Evolutionary conservation across 1,139 yeast species (phyloP).

Genomic region (Geotrichum reessii): DNA sequence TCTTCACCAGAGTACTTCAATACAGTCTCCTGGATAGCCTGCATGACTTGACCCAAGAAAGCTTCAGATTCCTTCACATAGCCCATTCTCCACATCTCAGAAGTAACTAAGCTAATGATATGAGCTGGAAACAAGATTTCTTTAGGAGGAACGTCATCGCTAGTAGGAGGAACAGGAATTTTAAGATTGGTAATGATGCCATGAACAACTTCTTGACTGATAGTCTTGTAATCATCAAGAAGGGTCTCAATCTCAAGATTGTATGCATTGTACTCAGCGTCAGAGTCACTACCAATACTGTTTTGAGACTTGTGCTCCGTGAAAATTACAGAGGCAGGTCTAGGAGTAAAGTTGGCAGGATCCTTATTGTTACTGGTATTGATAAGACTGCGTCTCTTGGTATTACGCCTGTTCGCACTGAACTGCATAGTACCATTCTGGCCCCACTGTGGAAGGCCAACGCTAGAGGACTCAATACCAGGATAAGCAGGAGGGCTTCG

Average conservation of each 20-base stretch:
- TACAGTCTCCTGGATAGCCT: slow-evolving; percentile 67
- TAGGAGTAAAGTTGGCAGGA: slow-evolving; percentile 30
- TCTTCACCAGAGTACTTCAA: slow-evolving; percentile 63
- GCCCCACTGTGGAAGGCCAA: slow-evolving; percentile 17
- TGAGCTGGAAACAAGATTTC: slow-evolving; percentile 96
- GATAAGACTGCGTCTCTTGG: slow-evolving; percentile 33
- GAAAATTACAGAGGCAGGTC: slow-evolving; percentile 35
- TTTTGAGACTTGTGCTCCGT: slow-evolving; percentile 26
- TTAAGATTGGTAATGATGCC: slow-evolving; percentile 85
- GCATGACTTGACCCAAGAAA: slow-evolving; percentile 82
- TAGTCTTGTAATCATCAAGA: slow-evolving; percentile 70
- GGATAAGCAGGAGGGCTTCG: slow-evolving; percentile 26
- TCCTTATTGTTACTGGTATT: slow-evolving; percentile 24
- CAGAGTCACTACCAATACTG: slow-evolving; percentile 28
- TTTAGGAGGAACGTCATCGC: slow-evolving; percentile 73
- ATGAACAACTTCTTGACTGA: slow-evolving; percentile 80
- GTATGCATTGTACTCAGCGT: slow-evolving; percentile 29
- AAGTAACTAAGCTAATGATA: slow-evolving; percentile 80
- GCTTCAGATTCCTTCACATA: slow-evolving; percentile 88
- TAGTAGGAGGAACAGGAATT: slow-evolving; percentile 78
- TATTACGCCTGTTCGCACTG: slow-evolving; percentile 29
- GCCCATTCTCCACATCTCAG: slow-evolving; percentile 98
- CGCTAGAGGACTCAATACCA: slow-evolving; percentile 16
- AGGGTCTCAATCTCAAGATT: slow-evolving; percentile 39
- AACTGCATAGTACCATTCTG: slow-evolving; percentile 20